Evolutionary conservation across 164 flowering plant genomes (phyloP).

Genomic region (Tetracentron sinense): DNA sequence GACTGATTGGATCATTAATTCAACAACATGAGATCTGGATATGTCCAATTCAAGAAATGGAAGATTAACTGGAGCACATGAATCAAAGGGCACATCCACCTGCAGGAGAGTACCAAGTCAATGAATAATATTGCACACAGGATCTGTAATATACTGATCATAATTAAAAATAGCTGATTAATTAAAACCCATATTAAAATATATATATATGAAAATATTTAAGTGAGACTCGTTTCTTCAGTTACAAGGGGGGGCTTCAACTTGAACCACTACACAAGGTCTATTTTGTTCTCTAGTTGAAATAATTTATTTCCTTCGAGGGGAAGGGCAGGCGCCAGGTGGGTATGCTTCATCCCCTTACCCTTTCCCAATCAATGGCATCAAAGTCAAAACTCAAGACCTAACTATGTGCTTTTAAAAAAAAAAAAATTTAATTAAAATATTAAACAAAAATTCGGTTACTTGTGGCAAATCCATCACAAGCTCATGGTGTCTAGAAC

Average conservation of each 20-base stretch:
- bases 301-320: too few species aligned
- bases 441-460: background rate
- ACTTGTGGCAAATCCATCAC: constrained; percentile 15
- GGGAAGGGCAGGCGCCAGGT: background rate
- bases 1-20: constrained; percentile 7
- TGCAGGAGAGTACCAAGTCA: too few species aligned
- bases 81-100: background rate
- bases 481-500: constrained; percentile 31
- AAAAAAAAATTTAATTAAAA: background rate
- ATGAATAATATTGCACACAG: too few species aligned
- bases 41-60: background rate
- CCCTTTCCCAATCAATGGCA: background rate
- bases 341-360: background rate
- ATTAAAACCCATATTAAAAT: too few species aligned
- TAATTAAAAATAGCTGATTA: too few species aligned
- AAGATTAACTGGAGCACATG: background rate
- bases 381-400: too few species aligned
- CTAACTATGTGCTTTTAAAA: background rate
- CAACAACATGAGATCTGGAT: background rate
- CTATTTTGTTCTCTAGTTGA: too few species aligned
- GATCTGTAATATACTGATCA: too few species aligned
- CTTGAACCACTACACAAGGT: too few species aligned
- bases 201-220: too few species aligned
- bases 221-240: too few species aligned
- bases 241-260: too few species aligned